Evolutionary conservation across 805 yeast species (phyloP), one percentile per base, ranked within the genome.

Genomic region (Metschnikowia noctiluminum): DNA sequence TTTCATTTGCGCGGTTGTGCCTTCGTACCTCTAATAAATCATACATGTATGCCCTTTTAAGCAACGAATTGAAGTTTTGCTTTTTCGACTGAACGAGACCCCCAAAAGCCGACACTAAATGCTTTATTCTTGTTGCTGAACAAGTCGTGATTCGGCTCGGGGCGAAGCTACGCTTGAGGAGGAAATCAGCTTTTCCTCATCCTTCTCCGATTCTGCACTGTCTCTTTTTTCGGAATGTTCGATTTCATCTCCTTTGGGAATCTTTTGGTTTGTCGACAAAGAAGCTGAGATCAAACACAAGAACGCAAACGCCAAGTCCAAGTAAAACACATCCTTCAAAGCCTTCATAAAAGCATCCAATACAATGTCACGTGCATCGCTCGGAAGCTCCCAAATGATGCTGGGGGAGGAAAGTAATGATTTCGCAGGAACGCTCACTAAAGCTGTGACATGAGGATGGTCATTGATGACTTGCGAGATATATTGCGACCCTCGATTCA

Each of bases 341-440:
- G 55, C 59, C 15, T 42, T 44, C 59, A 56, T 54, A 38, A 54
- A 54, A 11, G 63, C 65, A 45, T 64, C 60, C 32, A 66, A 47
- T 2, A 68, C 58, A 37, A 61, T 40, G 3, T 56, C 54, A 30
- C 57, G 55, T 4, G 66, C 54, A 1, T 49, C 45, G 3, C 49
- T 40, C 1, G 73, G 67, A 12, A 71, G 55, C 14, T 21, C 16
- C 39, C 64, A 57, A 15, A 71, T 62, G 7, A 62, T 32, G 8
- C 51, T 47, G 1, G 76, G 76, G 12, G 68, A 55, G 10, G 49
- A 52, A 30, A 55, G 50, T 41, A 55, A 42, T 5, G 54, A 16
- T 14, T 45, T 42, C 7, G 43, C 47, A 3, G 56, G 51, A 9
- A 45, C 16, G 12, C 47, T 27, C 13, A 38, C 32, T 9, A 50